Evolutionary conservation across 345 rosid genomes (phyloP).

Genomic region (Lumnitzera littorea): DNA sequence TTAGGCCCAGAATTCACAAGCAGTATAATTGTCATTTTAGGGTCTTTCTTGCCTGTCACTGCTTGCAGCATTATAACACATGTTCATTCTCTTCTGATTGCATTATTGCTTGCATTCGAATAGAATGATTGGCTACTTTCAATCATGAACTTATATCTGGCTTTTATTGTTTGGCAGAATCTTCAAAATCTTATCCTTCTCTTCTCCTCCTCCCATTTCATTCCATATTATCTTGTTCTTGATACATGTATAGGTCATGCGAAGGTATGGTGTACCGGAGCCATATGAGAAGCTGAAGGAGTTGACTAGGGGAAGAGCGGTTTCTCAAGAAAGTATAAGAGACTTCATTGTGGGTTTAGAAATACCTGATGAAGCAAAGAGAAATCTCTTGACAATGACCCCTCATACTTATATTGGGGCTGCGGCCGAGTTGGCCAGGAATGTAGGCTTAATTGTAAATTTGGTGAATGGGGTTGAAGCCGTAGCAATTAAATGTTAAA

Average conservation of each 20-base stretch:
- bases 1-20: too few species aligned
- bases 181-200: neutral
- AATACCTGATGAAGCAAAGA: conserved; percentile 64
- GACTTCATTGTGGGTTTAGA: conserved; percentile 63
- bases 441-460: conserved; percentile 36
- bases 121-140: too few species aligned
- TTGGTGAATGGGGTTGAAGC: conserved; percentile 13
- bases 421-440: conserved; percentile 58
- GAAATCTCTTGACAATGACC: conserved; percentile 49
- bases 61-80: too few species aligned
- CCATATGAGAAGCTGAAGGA: conserved; percentile 93
- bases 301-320: conserved; percentile 84
- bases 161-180: too few species aligned
- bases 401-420: conserved; percentile 78
- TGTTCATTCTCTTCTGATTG: too few species aligned
- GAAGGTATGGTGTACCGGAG: conserved; percentile 88
- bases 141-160: too few species aligned
- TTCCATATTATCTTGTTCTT: neutral
- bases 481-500: conserved; percentile 2
- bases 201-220: neutral
- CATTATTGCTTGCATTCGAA: too few species aligned
- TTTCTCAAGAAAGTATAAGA: conserved; percentile 61
- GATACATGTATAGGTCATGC: conserved; percentile 54
- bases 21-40: too few species aligned
- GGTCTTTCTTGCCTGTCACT: too few species aligned